Evolutionary conservation across 2,329 filamentous ascomycete genomes (phyloP), one percentile per base, ranked within the genome.

Genomic region (Nemania sp.): DNA sequence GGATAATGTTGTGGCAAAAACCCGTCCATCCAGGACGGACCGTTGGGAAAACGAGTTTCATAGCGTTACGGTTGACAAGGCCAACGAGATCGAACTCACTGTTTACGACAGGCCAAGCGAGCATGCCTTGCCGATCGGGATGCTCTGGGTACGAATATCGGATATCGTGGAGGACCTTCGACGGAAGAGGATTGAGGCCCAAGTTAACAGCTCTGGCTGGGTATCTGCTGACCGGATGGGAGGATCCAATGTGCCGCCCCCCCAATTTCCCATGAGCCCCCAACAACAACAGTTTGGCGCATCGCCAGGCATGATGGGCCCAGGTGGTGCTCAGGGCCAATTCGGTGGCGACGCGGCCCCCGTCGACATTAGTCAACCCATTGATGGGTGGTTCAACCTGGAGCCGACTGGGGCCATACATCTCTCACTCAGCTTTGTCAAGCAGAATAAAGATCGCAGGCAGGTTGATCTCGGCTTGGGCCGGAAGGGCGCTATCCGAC

Each of bases 161-260:
- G 95, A 99, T 75, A 96, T 99, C 67, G 92, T 92, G 1, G 95
- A 99, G 74, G 95, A 99, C 77, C 94, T 99, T 84, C 90, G 95
- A 73, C 88, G 93, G 64, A 98, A 98, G 83, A 96, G 90, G 79
- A 96, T 99, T 64, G 95, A 99, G 78, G 90, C 92, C 13, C 95
- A 99, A 73, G 91, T 97, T 74, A 96, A 93, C 75, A 90, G 88
- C 71, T 92, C 91, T 46, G 95, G 94, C 54, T 99, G 95, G 95
- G 94, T 97, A 54, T 97, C 95, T 65, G 95, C 95, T 54, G 95
- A 98, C 75, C 91, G 94, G 73, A 96, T 98, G 91, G 90, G 85
- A 64, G 75, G 77, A 55, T 68, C 77, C 40, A 72, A 74, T 43
- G 71, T 56, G 1, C 78, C 81, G 15, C 82, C 83, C 12, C 66